Evolutionary conservation across 164 flowering plant species (phyloP), one percentile per base, ranked within the genome.

Genomic region (Stephania japonica): DNA sequence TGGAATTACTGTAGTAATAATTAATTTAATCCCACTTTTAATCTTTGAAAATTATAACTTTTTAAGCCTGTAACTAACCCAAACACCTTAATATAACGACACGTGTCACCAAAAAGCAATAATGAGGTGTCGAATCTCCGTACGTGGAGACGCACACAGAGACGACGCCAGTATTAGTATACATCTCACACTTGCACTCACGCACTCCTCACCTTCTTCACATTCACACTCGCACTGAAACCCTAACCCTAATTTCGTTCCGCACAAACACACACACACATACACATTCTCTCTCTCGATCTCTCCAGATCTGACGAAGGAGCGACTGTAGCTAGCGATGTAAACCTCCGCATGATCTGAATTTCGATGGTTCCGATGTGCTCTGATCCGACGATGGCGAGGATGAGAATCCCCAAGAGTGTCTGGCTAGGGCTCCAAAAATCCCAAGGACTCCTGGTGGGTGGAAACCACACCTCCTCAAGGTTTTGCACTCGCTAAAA

Each of bases 401-500:
- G 69, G 61, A n/a, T n/a, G n/a, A 88, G 89, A 69, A 73, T 80
- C 80, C 87, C 88, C 23, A 86, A 62, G 72, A 87, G 90, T 84
- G 90, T 86, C 65, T 91, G 91, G 97, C 77, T 94, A 80, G 87
- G 90, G 70, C 81, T 78, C 27, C 94, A 92, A 91, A 87, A 79
- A 73, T 87, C 96, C 53, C 88, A 83, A 84, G 91, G 88, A 64
- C 75, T 94, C 91, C 95, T 94, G 86, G 99, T 94, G 99, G 99
- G 99, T 94, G 99, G 99, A 63, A 94, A 94, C 76, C 99, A 94
- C 91, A 94, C 99, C 77, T 91, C 99, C 47, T 94, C 94, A 90
- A 90, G 99, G 91, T 94, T 94, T 86, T 94, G 99, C 70, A 86
- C 97, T 84, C 99, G 99, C 81, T 94, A 94, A 70, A n/a, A n/a